These are phyloP conservation scores for Pythium oligandrum DNA, from an alignment of 352 stramenopile species.

Conservation along the genomic window DNA sequence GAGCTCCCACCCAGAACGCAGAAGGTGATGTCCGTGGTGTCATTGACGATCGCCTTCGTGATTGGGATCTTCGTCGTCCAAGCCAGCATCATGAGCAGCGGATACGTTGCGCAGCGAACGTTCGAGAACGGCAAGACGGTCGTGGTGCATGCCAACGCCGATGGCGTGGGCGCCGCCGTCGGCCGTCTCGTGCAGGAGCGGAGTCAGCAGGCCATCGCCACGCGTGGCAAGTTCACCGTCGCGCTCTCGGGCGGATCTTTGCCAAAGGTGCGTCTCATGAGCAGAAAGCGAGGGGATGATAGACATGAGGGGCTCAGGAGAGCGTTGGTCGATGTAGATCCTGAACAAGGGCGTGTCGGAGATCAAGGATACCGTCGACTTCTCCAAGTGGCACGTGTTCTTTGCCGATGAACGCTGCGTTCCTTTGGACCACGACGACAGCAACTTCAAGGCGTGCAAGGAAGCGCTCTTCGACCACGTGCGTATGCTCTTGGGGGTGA, in stretches of 20 bases:
- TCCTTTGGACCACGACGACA: slow-evolving; percentile 88
- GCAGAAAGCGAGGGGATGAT: no score
- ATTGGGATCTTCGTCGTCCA: no score
- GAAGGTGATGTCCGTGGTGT: no score
- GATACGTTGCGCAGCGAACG: slow-evolving; percentile 15
- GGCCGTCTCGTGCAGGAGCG: slow-evolving; percentile 59
- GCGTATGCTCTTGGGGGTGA: slow-evolving; percentile 2
- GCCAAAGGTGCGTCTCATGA: slow-evolving; percentile 42
- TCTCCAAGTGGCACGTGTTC: slow-evolving; percentile 96
- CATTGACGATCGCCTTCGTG: no score
- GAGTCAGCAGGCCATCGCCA: slow-evolving; percentile 57
- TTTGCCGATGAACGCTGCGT: slow-evolving; percentile 98
- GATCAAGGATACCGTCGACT: slow-evolving; percentile 86
- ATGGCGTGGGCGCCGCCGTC: slow-evolving; percentile 57
- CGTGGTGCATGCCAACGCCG: slow-evolving; percentile 43
- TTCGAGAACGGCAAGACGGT: slow-evolving; percentile 38
- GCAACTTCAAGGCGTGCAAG: slow-evolving; percentile 94
- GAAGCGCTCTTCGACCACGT: slow-evolving; percentile 86
- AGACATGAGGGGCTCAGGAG: no score
- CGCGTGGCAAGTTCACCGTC: slow-evolving; percentile 67
- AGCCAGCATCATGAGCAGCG: neutral
- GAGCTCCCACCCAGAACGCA: no score
- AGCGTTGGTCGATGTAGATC: slow-evolving; percentile 38
- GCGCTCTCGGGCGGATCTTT: slow-evolving; percentile 86
- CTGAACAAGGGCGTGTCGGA: slow-evolving; percentile 72